Evolutionary conservation across 768 basidiomycete species (phyloP).

Genomic region (Russula dissimulans): DNA sequence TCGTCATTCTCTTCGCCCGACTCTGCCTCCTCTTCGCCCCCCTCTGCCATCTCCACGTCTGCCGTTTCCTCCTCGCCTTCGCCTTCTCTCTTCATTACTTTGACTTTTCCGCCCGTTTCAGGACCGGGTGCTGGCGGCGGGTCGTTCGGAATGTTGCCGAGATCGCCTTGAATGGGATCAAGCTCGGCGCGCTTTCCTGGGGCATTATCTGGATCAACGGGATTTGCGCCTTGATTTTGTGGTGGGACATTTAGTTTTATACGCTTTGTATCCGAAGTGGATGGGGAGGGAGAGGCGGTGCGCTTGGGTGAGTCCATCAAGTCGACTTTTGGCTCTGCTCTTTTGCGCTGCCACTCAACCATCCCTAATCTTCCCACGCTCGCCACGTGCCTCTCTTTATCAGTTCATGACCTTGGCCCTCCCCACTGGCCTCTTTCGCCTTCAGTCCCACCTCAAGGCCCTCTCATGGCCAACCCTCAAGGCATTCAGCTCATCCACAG

Average conservation of each 20-base stretch:
- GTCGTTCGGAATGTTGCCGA: constrained; percentile 57
- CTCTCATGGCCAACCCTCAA: constrained; percentile 9
- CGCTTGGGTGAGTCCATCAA: constrained; percentile 30
- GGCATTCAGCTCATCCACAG: constrained; percentile 21
- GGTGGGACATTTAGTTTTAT: constrained; percentile 29
- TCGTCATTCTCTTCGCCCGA: constrained; percentile 77
- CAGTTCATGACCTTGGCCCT: constrained; percentile 7
- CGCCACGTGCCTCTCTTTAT: constrained; percentile 1
- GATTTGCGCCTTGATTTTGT: constrained; percentile 52
- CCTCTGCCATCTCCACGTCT: constrained; percentile 78
- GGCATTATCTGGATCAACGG: constrained; percentile 72
- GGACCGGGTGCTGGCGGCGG: constrained; percentile 25
- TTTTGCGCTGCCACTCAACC: background rate
- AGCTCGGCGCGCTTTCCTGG: constrained; percentile 83
- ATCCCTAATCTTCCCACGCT: constrained; percentile 4
- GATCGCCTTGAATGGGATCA: constrained; percentile 73
- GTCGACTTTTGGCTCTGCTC: background rate
- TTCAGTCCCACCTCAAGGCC: background rate
- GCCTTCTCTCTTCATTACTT: constrained; percentile 35
- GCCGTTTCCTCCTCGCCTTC: constrained; percentile 62
- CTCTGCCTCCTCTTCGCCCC: constrained; percentile 64
- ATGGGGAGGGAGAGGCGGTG: constrained; percentile 29
- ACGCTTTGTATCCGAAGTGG: constrained; percentile 28
- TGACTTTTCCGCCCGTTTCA: constrained; percentile 27
- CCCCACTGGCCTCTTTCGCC: constrained; percentile 2